These are phyloP conservation scores for Talaromyces trachyspermus DNA, from an alignment of 495 filamentous ascomycete genomes.

Conservation along the genomic window DNA sequence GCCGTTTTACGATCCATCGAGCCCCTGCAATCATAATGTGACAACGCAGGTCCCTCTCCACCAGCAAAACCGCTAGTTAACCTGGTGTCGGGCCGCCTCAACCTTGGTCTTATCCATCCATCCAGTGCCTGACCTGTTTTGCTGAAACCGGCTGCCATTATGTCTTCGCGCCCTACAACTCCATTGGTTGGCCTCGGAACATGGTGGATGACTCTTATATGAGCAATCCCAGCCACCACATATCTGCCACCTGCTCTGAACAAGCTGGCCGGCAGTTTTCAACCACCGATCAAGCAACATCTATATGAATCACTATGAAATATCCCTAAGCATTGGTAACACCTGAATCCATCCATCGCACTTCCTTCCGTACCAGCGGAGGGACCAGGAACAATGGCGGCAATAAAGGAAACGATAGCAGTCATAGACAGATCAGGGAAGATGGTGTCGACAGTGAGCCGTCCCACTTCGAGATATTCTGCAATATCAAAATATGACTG, in stretches of 20 bases:
- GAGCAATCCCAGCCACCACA: no score
- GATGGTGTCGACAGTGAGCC: constrained; percentile 79
- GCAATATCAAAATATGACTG: background rate
- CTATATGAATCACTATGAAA: background rate
- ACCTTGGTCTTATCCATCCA: constrained; percentile 12
- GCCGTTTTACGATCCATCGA: no score
- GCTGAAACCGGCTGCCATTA: constrained; percentile 9
- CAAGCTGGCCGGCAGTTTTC: no score
- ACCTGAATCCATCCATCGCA: background rate
- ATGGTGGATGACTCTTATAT: background rate
- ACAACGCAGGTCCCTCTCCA: constrained; percentile 23
- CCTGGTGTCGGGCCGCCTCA: constrained; percentile 5
- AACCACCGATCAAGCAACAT: no score
- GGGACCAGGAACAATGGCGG: constrained; percentile 29
- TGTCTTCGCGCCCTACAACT: constrained; percentile 16
- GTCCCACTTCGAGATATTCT: constrained; percentile 3
- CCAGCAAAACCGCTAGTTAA: background rate
- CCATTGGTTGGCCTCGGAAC: no score
- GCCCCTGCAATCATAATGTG: constrained; percentile 16
- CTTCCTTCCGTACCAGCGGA: background rate
- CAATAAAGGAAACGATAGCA: constrained; percentile 67
- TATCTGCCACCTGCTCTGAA: no score
- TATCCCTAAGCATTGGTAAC: constrained; percentile 7
- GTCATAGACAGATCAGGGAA: constrained; percentile 91
- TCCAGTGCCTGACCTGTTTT: constrained; percentile 9